phyloP scores from a whole-genome alignment of 2,329 filamentous ascomycete genomes.

The Dothistroma pini region DNA sequence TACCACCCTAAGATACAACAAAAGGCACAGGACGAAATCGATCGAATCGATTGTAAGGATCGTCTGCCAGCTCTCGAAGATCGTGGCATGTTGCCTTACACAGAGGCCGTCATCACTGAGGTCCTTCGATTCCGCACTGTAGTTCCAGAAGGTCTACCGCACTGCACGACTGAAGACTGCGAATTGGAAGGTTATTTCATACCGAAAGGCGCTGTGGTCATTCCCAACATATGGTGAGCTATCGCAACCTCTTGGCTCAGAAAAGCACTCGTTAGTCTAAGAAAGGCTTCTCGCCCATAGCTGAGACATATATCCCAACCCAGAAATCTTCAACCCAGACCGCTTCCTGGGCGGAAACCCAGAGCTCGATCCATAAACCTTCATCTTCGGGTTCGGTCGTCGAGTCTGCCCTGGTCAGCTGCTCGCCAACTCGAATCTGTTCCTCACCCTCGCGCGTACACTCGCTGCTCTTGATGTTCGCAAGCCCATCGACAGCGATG shows the following conservation, averaged over 20 bases:
- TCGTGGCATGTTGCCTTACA: conserved; percentile 32
- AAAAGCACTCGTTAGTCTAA: neutral
- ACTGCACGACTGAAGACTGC: conserved; percentile 43
- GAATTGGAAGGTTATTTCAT: conserved; percentile 40
- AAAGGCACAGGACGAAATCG: conserved; percentile 34
- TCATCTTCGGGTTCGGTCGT: conserved; percentile 23
- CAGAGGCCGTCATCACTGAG: conserved; percentile 35
- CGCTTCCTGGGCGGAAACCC: conserved; percentile 8
- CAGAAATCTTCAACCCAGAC: neutral
- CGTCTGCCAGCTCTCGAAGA: conserved; percentile 32
- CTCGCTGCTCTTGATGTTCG: conserved; percentile 16
- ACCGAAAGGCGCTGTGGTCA: conserved; percentile 39
- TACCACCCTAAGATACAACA: conserved; percentile 27
- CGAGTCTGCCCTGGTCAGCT: conserved; percentile 22
- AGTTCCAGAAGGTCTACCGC: conserved; percentile 33
- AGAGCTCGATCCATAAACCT: conserved; percentile 18
- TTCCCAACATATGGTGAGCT: conserved; percentile 38
- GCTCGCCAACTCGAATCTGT: conserved; percentile 18
- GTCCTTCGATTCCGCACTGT: conserved; percentile 36
- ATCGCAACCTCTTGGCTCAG: neutral
- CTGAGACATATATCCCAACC: neutral
- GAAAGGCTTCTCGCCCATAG: neutral
- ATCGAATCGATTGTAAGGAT: conserved; percentile 28
- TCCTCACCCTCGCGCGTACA: conserved; percentile 13
- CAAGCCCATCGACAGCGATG: conserved; percentile 11